phyloP scores from a whole-genome alignment of 129 eudicot genomes.

The Saposhnikovia divaricata region DNA sequence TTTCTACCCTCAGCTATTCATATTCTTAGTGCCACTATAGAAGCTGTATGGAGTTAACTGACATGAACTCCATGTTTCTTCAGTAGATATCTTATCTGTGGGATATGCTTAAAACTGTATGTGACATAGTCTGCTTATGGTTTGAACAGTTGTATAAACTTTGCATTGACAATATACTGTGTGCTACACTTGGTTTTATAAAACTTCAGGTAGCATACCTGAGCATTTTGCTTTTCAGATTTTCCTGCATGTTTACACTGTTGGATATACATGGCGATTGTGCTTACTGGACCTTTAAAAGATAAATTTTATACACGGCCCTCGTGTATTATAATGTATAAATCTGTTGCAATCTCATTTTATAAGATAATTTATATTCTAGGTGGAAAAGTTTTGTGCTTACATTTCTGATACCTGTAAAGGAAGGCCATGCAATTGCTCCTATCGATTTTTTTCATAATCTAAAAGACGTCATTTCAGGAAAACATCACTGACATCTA shows the following conservation, averaged over 20 bases:
- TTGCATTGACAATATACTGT: background rate
- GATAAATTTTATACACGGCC: conserved; percentile 38
- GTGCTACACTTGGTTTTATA: background rate
- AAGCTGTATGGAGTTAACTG: conserved; percentile 3
- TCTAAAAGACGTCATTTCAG: background rate
- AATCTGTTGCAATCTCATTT: conserved; percentile 73
- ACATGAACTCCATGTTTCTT: background rate
- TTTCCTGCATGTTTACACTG: conserved; percentile 50
- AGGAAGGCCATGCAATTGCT: conserved; percentile 6
- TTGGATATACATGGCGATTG: conserved; percentile 11
- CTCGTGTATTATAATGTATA: conserved; percentile 59
- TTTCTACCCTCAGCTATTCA: conserved; percentile 1
- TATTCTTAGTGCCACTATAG: conserved; percentile 15
- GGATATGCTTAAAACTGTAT: conserved; percentile 14
- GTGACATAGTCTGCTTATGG: conserved; percentile 2
- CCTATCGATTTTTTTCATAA: background rate
- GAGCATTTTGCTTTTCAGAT: conserved; percentile 44
- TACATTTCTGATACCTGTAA: conserved; percentile 62
- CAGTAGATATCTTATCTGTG: background rate
- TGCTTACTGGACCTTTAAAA: background rate
- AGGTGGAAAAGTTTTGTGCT: conserved; percentile 73
- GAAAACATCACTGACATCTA: background rate
- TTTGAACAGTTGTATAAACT: background rate
- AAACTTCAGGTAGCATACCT: conserved; percentile 30
- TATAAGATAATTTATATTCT: conserved; percentile 64